Conservation (phyloP, 768 basidiomycete genomes). For the Leccinellum luteum region DNA sequence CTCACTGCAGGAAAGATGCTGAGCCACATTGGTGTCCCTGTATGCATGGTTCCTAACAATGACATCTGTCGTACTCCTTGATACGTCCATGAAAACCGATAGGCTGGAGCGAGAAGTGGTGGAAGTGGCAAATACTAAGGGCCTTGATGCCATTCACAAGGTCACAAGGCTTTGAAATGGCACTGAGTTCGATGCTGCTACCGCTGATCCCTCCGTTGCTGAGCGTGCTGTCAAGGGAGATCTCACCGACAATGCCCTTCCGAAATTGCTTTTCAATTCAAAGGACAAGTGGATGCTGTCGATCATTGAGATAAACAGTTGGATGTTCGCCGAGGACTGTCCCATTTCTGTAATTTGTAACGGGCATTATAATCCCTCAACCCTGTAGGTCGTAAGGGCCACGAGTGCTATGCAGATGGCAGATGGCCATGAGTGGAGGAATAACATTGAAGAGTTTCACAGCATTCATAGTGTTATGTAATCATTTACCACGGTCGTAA, state of each 20-base stretch:
- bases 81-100: constrained; percentile 19
- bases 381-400: too few species aligned
- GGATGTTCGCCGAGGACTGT: too few species aligned
- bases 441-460: too few species aligned
- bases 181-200: constrained; percentile 44
- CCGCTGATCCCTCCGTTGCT: constrained; percentile 24
- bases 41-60: background rate
- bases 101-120: constrained; percentile 19
- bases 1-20: constrained; percentile 50
- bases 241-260: constrained; percentile 52
- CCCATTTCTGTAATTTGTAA: too few species aligned
- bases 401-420: too few species aligned
- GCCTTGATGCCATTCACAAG: constrained; percentile 32
- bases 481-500: too few species aligned
- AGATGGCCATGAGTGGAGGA: too few species aligned
- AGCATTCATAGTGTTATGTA: too few species aligned
- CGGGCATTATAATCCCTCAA: too few species aligned
- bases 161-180: constrained; percentile 58
- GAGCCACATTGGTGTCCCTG: background rate
- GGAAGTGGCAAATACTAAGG: constrained; percentile 8
- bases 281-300: constrained; percentile 61
- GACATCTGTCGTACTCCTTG: constrained; percentile 38
- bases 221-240: constrained; percentile 43
- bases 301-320: constrained; percentile 30
- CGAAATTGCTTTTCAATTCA: constrained; percentile 45